A percentile compares a stretch with the other conserved stretches of the same genome.
phyloP scores from a whole-genome alignment of 1,139 yeast species.

The Pneumocystis canis region DNA sequence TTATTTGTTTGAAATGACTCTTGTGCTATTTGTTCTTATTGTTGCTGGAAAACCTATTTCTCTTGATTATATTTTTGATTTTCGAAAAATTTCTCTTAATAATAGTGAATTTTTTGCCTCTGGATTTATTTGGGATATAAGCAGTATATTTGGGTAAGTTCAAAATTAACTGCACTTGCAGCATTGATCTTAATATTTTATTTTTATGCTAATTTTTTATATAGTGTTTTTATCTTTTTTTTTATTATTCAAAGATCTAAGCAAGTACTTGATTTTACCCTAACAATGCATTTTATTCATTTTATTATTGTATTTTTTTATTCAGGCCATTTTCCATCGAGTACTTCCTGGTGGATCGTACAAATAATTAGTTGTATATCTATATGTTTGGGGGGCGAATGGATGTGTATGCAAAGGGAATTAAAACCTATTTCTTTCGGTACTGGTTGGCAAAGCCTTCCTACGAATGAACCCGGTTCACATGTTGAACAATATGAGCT shows the following conservation, averaged over 20 bases:
- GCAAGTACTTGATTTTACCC: slow-evolving; percentile 10
- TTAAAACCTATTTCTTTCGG: slow-evolving; percentile 9
- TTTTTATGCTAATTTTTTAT: background rate
- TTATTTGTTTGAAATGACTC: background rate
- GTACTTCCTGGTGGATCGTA: slow-evolving; percentile 8
- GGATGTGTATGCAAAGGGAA: slow-evolving; percentile 10
- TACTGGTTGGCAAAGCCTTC: background rate
- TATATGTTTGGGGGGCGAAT: slow-evolving; percentile 11
- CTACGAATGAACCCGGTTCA: background rate
- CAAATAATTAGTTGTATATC: slow-evolving; percentile 5
- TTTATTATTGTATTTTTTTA: slow-evolving; percentile 7
- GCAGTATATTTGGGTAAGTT: background rate
- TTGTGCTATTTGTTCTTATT: background rate
- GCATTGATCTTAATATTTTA: background rate
- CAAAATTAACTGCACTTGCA: background rate
- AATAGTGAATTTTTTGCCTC: background rate
- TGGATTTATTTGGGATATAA: background rate
- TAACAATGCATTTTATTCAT: slow-evolving; percentile 7
- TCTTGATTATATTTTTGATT: background rate
- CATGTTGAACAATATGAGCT: background rate
- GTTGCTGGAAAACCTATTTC: background rate
- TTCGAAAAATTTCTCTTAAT: background rate
- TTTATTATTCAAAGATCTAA: slow-evolving; percentile 7
- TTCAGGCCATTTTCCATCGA: slow-evolving; percentile 3
- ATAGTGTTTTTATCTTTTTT: slow-evolving; percentile 4